These are phyloP conservation scores for Leishmania amazonensis DNA, from an alignment of 208 protist species.

Conservation along the genomic window DNA sequence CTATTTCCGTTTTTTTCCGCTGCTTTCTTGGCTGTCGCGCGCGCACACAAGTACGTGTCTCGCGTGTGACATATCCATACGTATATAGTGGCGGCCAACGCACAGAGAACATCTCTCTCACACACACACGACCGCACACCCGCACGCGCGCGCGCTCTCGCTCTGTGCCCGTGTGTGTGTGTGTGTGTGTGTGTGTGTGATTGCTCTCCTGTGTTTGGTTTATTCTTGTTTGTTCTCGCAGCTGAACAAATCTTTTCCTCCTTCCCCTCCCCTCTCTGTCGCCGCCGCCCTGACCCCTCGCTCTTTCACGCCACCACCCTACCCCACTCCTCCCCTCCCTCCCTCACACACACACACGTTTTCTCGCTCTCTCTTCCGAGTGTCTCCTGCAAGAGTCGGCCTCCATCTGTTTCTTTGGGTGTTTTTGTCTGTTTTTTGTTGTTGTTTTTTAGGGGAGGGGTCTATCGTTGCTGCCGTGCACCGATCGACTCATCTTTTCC, in stretches of 20 bases:
- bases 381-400: not conserved
- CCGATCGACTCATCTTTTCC: not conserved
- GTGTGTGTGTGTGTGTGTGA: not conserved
- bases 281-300: no score
- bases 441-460: no score
- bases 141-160: not conserved
- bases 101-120: no score
- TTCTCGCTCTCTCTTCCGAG: not conserved
- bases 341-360: not conserved
- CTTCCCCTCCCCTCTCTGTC: no score
- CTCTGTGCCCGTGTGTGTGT: not conserved
- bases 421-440: no score
- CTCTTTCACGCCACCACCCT: not conserved
- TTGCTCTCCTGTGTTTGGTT: not conserved
- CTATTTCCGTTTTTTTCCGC: not conserved
- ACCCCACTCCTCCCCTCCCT: not conserved
- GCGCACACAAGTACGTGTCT: not conserved
- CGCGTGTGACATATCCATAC: not conserved
- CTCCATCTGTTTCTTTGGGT: not conserved
- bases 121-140: no score
- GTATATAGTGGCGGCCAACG: no score
- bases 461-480: not conserved
- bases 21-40: slow-evolving; percentile 12
- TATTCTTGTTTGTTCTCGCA: no score
- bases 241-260: no score